phyloP scores from a whole-genome alignment of 305 asterid species.

The Ajuga reptans region DNA sequence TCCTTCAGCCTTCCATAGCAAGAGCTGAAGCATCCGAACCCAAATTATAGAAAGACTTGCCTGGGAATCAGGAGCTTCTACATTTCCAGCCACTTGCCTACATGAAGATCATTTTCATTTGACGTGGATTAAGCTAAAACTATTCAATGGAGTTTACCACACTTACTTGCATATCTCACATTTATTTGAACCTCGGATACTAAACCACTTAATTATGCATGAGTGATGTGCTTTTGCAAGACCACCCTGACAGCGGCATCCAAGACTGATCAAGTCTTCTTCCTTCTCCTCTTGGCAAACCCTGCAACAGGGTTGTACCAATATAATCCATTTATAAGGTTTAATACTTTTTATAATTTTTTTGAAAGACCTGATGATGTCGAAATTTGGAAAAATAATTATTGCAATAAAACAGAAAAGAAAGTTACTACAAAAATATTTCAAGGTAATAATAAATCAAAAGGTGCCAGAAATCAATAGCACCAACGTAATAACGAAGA shows the following conservation, averaged over 20 bases:
- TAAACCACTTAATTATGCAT: conserved; percentile 63
- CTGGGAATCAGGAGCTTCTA: conserved; percentile 53
- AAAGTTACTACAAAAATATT: background rate
- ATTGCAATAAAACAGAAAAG: too few relatives aligned
- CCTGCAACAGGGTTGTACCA: conserved; percentile 31
- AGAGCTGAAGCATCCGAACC: conserved; percentile 11
- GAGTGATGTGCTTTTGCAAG: conserved; percentile 64
- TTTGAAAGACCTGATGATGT: background rate
- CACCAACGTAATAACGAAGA: background rate
- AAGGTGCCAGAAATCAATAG: background rate
- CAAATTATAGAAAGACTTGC: conserved; percentile 31
- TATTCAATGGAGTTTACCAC: conserved; percentile 1
- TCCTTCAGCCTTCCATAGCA: background rate
- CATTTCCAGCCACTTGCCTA: conserved; percentile 60
- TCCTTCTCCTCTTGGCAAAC: conserved; percentile 72
- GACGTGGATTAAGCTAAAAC: background rate
- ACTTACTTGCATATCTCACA: conserved; percentile 84
- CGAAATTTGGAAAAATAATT: background rate
- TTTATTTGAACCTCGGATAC: conserved; percentile 60
- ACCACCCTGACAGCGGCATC: conserved; percentile 69
- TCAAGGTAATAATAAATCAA: background rate
- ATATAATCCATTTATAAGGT: conserved; percentile 13
- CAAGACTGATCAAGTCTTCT: conserved; percentile 62
- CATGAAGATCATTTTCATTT: conserved; percentile 26
- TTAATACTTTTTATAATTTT: background rate